These are phyloP conservation scores for Penicillium janthinellum DNA, from an alignment of 2,329 filamentous ascomycete species.

Conservation along the genomic window DNA sequence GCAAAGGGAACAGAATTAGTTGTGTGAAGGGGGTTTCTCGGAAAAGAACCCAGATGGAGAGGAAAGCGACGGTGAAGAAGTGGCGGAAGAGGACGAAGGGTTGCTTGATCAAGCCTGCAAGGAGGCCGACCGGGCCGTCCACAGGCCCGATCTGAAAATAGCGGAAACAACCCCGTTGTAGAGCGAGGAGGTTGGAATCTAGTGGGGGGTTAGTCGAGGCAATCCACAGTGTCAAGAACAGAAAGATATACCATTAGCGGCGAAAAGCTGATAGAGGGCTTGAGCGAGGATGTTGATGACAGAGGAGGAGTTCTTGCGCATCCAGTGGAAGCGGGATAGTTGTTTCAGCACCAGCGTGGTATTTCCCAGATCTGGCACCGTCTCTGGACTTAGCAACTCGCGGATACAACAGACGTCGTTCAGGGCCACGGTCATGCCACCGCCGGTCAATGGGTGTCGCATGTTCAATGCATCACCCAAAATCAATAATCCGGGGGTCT, in stretches of 20 bases:
- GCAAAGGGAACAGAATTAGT: conserved; percentile 65
- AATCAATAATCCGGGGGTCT: conserved; percentile 71
- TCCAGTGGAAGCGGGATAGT: conserved; percentile 81
- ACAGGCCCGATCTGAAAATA: conserved; percentile 81
- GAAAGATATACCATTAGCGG: conserved; percentile 64
- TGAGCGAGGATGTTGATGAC: conserved; percentile 98
- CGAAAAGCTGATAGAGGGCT: conserved; percentile 88
- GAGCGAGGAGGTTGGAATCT: conserved; percentile 71
- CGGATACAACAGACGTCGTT: conserved; percentile 84
- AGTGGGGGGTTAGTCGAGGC: conserved; percentile 9
- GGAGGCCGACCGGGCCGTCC: conserved; percentile 76
- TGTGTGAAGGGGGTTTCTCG: conserved; percentile 55
- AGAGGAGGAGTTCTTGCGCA: conserved; percentile 75
- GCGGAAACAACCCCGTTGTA: conserved; percentile 87
- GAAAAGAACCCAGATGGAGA: conserved; percentile 74
- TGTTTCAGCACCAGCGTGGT: conserved; percentile 65
- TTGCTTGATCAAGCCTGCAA: conserved; percentile 77
- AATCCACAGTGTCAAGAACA: neutral
- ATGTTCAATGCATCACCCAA: conserved; percentile 97
- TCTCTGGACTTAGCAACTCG: conserved; percentile 69
- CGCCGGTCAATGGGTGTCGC: conserved; percentile 96
- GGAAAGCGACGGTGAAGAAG: conserved; percentile 91
- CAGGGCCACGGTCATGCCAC: conserved; percentile 97
- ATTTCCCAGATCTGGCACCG: conserved; percentile 70
- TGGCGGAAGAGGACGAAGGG: conserved; percentile 82